Evolutionary conservation across 1,139 yeast genomes (phyloP).

Genomic region (Suhomyces ambrosiae): DNA sequence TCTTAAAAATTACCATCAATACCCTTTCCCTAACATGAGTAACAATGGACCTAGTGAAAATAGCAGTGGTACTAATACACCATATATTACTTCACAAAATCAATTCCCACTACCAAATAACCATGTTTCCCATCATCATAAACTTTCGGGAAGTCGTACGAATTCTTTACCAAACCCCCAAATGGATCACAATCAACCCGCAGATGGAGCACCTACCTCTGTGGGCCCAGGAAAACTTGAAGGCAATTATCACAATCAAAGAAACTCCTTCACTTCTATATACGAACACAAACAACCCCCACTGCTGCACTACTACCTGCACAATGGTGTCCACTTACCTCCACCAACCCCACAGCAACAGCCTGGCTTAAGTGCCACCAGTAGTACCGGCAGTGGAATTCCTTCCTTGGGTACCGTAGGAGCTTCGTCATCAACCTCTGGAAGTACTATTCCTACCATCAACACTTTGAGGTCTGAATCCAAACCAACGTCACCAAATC

Average conservation of each 20-base stretch:
- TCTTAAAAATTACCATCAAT: conserved; percentile 12
- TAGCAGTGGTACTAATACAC: conserved; percentile 5
- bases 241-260: conserved; percentile 12
- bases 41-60: conserved; percentile 3
- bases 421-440: conserved; percentile 7
- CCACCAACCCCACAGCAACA: conserved; percentile 8
- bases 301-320: conserved; percentile 13
- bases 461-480: conserved; percentile 6
- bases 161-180: conserved; percentile 28
- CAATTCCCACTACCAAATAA: conserved; percentile 4
- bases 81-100: background rate
- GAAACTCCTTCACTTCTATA: conserved; percentile 23
- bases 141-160: conserved; percentile 19
- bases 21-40: conserved; percentile 18
- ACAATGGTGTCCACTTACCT: conserved; percentile 5
- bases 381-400: conserved; percentile 2
- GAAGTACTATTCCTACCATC: conserved; percentile 9
- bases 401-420: conserved; percentile 1
- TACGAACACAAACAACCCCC: conserved; percentile 17
- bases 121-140: conserved; percentile 1
- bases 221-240: conserved; percentile 2
- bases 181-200: conserved; percentile 16
- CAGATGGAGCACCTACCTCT: conserved; percentile 12
- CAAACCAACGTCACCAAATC: conserved; percentile 9
- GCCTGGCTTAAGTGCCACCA: conserved; percentile 2